Percentiles rank a stretch among this genome's conserved stretches.
These are phyloP conservation scores for Albizia julibrissin DNA, from an alignment of 306 rosid genomes.

Conservation along the genomic window DNA sequence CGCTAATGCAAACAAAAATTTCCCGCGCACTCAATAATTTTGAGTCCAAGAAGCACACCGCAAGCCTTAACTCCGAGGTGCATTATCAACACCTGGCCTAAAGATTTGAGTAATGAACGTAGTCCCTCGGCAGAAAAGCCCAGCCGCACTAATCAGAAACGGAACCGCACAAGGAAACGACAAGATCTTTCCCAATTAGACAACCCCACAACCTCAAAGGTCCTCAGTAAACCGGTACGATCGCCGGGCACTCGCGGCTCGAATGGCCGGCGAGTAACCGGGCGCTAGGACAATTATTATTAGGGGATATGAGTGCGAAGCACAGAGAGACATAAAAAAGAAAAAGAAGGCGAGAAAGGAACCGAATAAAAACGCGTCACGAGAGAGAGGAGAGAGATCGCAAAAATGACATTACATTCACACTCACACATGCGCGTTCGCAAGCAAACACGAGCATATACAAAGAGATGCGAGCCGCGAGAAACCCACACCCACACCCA, in stretches of 20 bases:
- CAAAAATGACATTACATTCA: slow-evolving; percentile 37
- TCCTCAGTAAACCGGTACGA: neutral
- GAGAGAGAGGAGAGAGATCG: slow-evolving; percentile 22
- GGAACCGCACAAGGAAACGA: neutral
- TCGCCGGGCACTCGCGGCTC: slow-evolving; percentile 25
- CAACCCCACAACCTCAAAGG: neutral
- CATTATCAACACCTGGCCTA: slow-evolving; percentile 21
- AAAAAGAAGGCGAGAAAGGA: neutral
- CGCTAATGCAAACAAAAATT: slow-evolving; percentile 35
- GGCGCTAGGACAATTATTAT: slow-evolving; percentile 3
- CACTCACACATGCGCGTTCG: slow-evolving; percentile 30
- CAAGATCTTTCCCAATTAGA: neutral
- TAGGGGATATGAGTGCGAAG: neutral
- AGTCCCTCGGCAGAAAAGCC: neutral
- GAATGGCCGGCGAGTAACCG: slow-evolving; percentile 31
- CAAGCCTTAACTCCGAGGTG: slow-evolving; percentile 11
- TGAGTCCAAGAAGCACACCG: neutral
- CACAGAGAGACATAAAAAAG: neutral
- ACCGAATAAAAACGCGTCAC: slow-evolving; percentile 26
- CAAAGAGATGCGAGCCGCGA: slow-evolving; percentile 30
- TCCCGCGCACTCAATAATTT: neutral
- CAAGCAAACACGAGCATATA: neutral
- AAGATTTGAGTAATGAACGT: neutral
- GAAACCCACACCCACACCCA: neutral
- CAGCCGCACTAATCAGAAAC: slow-evolving; percentile 6